Evolutionary conservation across 2,329 filamentous ascomycete species (phyloP).

Genomic region (Zasmidium angulare): DNA sequence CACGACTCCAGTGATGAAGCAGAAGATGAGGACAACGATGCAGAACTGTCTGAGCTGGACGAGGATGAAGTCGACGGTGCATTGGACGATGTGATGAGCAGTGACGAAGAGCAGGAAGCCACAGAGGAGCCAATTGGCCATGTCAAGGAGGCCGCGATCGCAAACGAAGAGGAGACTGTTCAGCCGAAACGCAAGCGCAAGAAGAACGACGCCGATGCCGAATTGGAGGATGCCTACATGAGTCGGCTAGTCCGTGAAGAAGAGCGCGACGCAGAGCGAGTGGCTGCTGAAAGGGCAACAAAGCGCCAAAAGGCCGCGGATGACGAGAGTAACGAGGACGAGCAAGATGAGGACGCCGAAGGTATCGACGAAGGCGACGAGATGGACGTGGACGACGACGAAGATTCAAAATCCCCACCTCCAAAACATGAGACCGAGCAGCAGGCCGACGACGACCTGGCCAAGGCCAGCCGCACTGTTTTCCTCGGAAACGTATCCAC

Average conservation of each 20-base stretch:
- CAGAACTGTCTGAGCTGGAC: conserved; percentile 21
- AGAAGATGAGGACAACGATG: conserved; percentile 35
- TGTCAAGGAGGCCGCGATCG: not conserved
- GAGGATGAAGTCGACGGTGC: conserved; percentile 16
- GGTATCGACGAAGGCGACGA: conserved; percentile 27
- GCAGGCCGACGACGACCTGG: conserved; percentile 59
- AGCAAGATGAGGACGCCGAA: conserved; percentile 27
- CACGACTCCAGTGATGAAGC: conserved; percentile 20
- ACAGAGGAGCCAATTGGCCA: conserved; percentile 15
- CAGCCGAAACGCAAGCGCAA: conserved; percentile 60
- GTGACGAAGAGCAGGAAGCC: conserved; percentile 20
- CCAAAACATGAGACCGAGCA: conserved; percentile 52
- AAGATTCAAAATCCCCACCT: conserved; percentile 56
- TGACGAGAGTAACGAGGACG: conserved; percentile 18
- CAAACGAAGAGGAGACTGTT: not conserved
- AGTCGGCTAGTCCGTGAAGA: conserved; percentile 58
- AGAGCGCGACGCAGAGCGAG: conserved; percentile 28
- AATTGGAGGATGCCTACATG: conserved; percentile 70
- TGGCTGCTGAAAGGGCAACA: conserved; percentile 29
- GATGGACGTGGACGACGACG: conserved; percentile 19
- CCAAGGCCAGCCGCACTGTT: conserved; percentile 85
- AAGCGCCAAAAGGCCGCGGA: conserved; percentile 30
- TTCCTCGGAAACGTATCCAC: conserved; percentile 91
- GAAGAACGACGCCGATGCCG: conserved; percentile 52
- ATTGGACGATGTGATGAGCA: conserved; percentile 23